Conservation (phyloP, 2,329 filamentous ascomycete species). For the Rosellinia necatrix region DNA sequence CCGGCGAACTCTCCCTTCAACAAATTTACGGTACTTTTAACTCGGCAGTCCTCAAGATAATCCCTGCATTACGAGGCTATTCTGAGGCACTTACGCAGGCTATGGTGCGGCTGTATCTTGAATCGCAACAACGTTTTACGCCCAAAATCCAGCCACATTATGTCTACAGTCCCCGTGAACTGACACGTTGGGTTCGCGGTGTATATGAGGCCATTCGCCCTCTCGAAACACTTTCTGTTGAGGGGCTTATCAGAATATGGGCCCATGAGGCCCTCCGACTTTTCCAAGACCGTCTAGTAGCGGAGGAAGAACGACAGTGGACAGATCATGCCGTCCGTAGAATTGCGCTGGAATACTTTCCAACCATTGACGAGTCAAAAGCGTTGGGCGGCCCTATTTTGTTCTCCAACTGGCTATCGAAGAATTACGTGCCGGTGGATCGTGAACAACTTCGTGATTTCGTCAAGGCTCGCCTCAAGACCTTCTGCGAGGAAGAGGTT, state of each 20-base stretch:
- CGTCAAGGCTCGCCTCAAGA: constrained; percentile 94
- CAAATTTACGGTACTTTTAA: constrained; percentile 99
- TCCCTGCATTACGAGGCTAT: constrained; percentile 92
- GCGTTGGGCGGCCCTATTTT: constrained; percentile 91
- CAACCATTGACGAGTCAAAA: constrained; percentile 88
- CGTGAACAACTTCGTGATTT: constrained; percentile 95
- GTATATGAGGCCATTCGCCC: constrained; percentile 96
- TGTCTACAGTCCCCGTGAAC: constrained; percentile 97
- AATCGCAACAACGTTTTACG: constrained; percentile 93
- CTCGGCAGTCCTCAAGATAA: constrained; percentile 92
- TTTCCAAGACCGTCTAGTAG: constrained; percentile 96
- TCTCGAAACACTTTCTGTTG: constrained; percentile 82
- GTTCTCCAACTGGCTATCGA: constrained; percentile 99
- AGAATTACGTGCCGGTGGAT: constrained; percentile 96
- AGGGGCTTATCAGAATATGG: constrained; percentile 96
- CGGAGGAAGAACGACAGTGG: constrained; percentile 92
- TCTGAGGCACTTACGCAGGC: constrained; percentile 91
- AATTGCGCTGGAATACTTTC: constrained; percentile 90
- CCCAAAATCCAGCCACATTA: constrained; percentile 98
- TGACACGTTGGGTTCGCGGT: constrained; percentile 96
- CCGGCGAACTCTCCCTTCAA: constrained; percentile 88
- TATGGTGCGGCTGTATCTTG: constrained; percentile 96
- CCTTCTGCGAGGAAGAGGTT: constrained; percentile 99
- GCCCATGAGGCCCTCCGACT: constrained; percentile 94
- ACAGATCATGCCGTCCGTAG: constrained; percentile 85